Base-by-base conservation (phyloP, 352 stramenopile genomes). In the Globisporangium cylindrosporum region DNA sequence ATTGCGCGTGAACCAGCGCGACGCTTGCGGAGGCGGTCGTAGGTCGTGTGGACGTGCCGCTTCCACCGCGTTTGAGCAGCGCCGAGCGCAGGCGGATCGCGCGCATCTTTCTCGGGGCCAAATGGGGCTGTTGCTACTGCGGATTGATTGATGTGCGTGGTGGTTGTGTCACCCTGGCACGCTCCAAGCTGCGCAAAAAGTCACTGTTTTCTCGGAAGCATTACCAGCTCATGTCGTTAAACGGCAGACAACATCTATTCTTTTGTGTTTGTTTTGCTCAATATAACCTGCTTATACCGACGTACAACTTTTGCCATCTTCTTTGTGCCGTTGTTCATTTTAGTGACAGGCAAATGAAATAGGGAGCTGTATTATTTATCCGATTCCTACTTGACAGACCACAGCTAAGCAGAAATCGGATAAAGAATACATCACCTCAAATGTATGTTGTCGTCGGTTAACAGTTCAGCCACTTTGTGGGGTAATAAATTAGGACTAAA, bases 11-110 rank as follows among this genome's bases (percentile, higher is more conserved):
- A 3, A 24, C 18, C 22, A 62, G 25, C 3, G 38, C 18, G 38
- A 36, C 25, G 25, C 15, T 38, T 4, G 22, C 25, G 7, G 51
- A 9, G 2, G 64, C 6, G 12, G 57, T 25, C 15, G 36, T 15
- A 14, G 46, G 25, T 2, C 56, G 65, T 18, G 24, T 14, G 3
- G 65, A 2, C 22, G 43, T 46, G 12, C 38, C 43, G 5, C 41
- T n/a, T 51, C 43, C 25, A 14, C 61, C 41, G 15, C 43, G 41
- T 12, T 43, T 46, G 22, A 72, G 56, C 34, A 61, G 46, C 41
- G 55, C n/a, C 10, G 60, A 38, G 34, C 61, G 53, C 41, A 68
- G 34, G 15, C 46, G 60, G 43, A 72, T 41, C 32, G 46, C 67
- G 48, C 67, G 60, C 67, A 72, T 72, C 15, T 27, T 49, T 38